Percentiles rank a stretch among this genome's conserved stretches.
These are phyloP conservation scores for Akanthomyces lecanii DNA, from an alignment of 2,329 filamentous ascomycete genomes.

Conservation along the genomic window DNA sequence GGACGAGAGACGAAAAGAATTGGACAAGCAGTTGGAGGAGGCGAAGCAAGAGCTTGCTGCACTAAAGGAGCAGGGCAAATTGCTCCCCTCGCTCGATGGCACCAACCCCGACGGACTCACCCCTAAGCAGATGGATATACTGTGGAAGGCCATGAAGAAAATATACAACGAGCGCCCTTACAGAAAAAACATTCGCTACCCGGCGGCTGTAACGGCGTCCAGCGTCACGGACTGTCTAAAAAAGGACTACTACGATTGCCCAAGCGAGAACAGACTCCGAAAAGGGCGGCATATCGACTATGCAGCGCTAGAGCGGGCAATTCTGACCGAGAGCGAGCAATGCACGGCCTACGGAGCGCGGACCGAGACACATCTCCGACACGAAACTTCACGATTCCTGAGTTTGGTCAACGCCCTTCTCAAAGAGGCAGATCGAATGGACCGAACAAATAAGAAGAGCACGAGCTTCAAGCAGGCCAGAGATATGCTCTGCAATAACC, in stretches of 20 bases:
- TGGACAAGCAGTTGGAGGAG: constrained; percentile 58
- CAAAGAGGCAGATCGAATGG: constrained; percentile 24
- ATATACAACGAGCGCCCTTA: constrained; percentile 31
- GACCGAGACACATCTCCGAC: constrained; percentile 26
- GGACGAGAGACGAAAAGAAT: constrained; percentile 51
- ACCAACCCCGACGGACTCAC: constrained; percentile 21
- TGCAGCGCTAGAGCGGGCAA: constrained; percentile 28
- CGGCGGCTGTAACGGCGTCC: constrained; percentile 26
- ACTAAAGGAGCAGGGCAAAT: constrained; percentile 31
- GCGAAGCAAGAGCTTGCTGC: constrained; percentile 45
- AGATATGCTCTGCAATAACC: constrained; percentile 20
- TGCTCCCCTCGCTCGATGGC: constrained; percentile 15
- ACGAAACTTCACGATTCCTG: constrained; percentile 25
- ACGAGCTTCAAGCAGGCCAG: constrained; percentile 30
- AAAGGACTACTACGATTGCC: constrained; percentile 27
- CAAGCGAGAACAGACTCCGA: constrained; percentile 22
- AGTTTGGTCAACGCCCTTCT: constrained; percentile 30
- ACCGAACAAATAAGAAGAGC: constrained; percentile 22
- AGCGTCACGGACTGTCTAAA: constrained; percentile 27
- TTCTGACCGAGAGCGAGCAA: constrained; percentile 28
- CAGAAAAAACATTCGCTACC: constrained; percentile 34
- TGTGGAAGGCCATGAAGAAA: constrained; percentile 31
- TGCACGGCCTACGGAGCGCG: constrained; percentile 19
- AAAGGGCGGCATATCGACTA: constrained; percentile 26
- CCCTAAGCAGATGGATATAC: constrained; percentile 28